Conservation (phyloP, 352 stramenopile species). For the Phytophthora sansomeana region DNA sequence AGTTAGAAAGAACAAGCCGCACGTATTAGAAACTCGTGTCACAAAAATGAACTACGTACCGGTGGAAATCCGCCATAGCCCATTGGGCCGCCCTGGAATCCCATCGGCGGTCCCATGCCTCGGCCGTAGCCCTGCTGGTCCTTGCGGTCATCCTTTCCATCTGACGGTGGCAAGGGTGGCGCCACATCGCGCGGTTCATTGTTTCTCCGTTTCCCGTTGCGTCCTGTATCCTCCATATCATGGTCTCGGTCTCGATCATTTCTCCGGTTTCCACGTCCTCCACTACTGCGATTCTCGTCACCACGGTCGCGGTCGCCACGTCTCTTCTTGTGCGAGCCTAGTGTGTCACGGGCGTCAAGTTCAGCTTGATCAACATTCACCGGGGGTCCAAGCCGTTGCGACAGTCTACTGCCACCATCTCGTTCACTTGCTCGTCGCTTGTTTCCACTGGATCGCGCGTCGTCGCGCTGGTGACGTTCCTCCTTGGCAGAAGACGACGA, state of each 20-base stretch:
- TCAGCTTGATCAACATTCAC: slow-evolving; percentile 85
- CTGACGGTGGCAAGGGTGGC: slow-evolving; percentile 43
- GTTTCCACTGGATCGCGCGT: slow-evolving; percentile 28
- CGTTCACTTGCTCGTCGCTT: slow-evolving; percentile 38
- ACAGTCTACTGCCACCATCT: slow-evolving; percentile 39
- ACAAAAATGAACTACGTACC: slow-evolving; percentile 43
- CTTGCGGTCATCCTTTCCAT: slow-evolving; percentile 30
- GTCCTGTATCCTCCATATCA: slow-evolving; percentile 35
- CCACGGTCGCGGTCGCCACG: slow-evolving; percentile 40
- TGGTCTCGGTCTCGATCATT: slow-evolving; percentile 35
- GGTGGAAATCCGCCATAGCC: slow-evolving; percentile 68
- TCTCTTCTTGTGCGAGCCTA: slow-evolving; percentile 69
- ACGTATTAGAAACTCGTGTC: background rate
- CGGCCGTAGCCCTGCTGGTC: slow-evolving; percentile 36
- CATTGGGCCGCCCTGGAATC: slow-evolving; percentile 68
- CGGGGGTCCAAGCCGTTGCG: slow-evolving; percentile 67
- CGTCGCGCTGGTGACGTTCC: slow-evolving; percentile 34
- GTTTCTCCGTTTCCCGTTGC: slow-evolving; percentile 38
- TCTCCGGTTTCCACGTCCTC: slow-evolving; percentile 26
- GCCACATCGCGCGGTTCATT: slow-evolving; percentile 29
- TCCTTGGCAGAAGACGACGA: slow-evolving; percentile 11
- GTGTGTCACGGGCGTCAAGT: slow-evolving; percentile 70
- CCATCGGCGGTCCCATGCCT: slow-evolving; percentile 53
- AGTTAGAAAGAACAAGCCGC: slow-evolving; percentile 27
- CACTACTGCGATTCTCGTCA: slow-evolving; percentile 42